Evolutionary conservation across 805 yeast species (phyloP), one percentile per base, ranked within the genome.

Genomic region (Zygosaccharomyces bailii): DNA sequence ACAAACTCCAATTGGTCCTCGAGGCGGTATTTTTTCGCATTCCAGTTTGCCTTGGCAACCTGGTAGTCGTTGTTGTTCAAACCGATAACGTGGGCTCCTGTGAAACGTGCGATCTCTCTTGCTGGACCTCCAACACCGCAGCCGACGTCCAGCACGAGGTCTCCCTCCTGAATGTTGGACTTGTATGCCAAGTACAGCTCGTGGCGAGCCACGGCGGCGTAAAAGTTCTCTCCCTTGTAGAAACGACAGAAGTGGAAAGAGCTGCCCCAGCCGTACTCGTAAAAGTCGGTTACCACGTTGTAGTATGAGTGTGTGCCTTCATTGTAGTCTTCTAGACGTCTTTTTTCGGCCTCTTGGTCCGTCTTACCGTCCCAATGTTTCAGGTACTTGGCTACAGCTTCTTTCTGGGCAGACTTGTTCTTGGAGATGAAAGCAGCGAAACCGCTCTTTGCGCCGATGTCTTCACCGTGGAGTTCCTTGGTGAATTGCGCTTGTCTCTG

Each of bases 121-220:
- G 96, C 97, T 60, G 99, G 99, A 34, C 99, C 99, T 65, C 99
- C 99, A 59, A 91, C 96, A 76, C 99, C 99, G 74, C 99, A 93
- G 38, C 99, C 99, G 46, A 91, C 99, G 65, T 91, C 99, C 56
- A 91, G 76, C 13, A 91, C 99, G 61, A 82, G 81, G 87, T 85
- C 86, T 56, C 80, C 78, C 56, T 82, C 85, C 56, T 74, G 68
- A 59, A 91, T 74, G 50, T 85, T 85, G 78, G 90, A 89, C 72
- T 86, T 83, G 67, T 75, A 72, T 33, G 99, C 99, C 56, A 91
- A 73, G 69, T 78, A 93, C 71, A 93, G 98, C 73, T 91, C 99
- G 68, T 91, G 99, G 74, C 96, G 83, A 30, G 98, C 98, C 54
- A 87, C 82, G 34, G 97, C 95, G 69, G 91, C 98, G 60, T 79